Evolutionary conservation across 1,139 yeast genomes (phyloP), one percentile per base, ranked within the genome.

Genomic region (Hyphopichia fennica): DNA sequence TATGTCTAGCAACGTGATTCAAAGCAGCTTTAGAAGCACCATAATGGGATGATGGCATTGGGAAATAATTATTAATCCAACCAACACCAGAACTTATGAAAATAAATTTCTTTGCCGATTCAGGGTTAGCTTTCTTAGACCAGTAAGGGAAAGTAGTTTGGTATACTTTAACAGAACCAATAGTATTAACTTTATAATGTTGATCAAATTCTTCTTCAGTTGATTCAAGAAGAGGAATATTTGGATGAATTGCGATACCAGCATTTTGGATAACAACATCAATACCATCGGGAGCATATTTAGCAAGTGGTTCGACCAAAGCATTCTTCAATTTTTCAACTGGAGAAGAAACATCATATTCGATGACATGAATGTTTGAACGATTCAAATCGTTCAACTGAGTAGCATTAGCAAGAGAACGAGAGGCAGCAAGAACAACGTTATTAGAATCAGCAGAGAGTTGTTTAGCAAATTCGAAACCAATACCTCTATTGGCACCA

Each of bases 401-500:
- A 18, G 43, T 19, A 7, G 56, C 46, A 31, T 38, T 32, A 8
- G 39, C 41, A 16, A 43, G 44, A 29, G 44, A 48, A 18, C 55
- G 37, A 8, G 50, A 41, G 14, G 51, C 41, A 3, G 50, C 49
- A 36, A 51, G 35, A 3, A 50, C 47, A 4, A 13, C 13, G 18
- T 39, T 44, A 22, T 41, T 28, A 13, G 40, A 14, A 29, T 42
- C 35, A 20, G 22, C 33, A 16, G 44, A 33, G 23, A 44, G 37
- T n/a, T 37, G 29, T 29, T 45, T 41, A 25, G 43, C 51, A 16
- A 45, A 36, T 9, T 20, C 32, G 20, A 42, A 44, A 7, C 56
- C 56, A 32, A 52, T 45, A 19, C 56, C 55, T 40, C 55, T 45
- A 40, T 48, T 48, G 10, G 47, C 56, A 28, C 55, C 55, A 18